Conservation (phyloP, 768 basidiomycete genomes). For the Paxillus rubicundulus region DNA sequence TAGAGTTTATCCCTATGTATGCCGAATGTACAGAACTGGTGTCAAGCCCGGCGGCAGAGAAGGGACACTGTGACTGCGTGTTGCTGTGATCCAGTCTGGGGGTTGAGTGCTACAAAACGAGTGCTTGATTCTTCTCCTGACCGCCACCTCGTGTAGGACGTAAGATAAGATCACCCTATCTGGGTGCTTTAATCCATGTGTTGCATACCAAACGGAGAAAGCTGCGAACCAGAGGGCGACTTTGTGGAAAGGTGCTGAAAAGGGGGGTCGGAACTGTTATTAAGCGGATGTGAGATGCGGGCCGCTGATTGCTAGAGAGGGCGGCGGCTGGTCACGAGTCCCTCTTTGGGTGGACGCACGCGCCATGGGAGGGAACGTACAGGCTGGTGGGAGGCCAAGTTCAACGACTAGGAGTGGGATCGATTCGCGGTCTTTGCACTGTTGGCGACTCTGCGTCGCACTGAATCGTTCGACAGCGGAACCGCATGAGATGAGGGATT, state of each 20-base stretch:
- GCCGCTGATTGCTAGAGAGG: too few species aligned
- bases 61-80: not conserved
- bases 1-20: not conserved
- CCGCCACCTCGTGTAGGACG: too few species aligned
- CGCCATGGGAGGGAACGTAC: not conserved
- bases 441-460: not conserved
- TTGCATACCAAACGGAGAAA: not conserved
- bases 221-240: not conserved
- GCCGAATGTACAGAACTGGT: not conserved
- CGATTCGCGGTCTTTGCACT: too few species aligned
- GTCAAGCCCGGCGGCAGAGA: not conserved
- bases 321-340: too few species aligned
- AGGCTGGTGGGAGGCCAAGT: not conserved
- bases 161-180: too few species aligned
- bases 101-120: too few species aligned
- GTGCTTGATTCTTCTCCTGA: too few species aligned
- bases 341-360: not conserved
- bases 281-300: not conserved
- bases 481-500: not conserved
- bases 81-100: too few species aligned
- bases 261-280: not conserved
- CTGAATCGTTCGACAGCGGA: not conserved
- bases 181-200: not conserved
- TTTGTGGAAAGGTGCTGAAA: not conserved
- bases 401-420: too few species aligned